These are phyloP conservation scores for Boletus semigastroideus DNA, from an alignment of 1,284 basidiomycete genomes.

Conservation along the genomic window DNA sequence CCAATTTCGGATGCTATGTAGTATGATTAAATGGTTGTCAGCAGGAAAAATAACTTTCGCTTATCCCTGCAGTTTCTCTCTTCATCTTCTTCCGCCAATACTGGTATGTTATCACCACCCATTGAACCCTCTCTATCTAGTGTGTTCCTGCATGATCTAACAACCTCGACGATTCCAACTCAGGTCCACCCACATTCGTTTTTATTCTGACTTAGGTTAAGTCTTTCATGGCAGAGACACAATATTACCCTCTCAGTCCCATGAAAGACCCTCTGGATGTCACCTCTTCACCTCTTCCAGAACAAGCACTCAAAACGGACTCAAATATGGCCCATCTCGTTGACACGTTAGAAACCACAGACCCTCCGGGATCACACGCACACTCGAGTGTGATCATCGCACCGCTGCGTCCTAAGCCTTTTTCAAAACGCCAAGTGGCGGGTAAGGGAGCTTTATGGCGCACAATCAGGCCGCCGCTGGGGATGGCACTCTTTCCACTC, in stretches of 20 bases:
- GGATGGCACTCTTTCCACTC: conserved; percentile 26
- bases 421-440: background rate
- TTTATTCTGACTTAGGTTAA: background rate
- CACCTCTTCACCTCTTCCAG: background rate
- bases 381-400: conserved; percentile 6
- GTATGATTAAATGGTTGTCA: no score
- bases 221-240: conserved; percentile 16
- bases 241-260: conserved; percentile 19
- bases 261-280: conserved; percentile 8
- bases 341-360: background rate
- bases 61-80: no score
- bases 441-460: conserved; percentile 6
- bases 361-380: background rate
- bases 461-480: conserved; percentile 6
- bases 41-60: no score
- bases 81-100: no score
- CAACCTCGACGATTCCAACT: no score
- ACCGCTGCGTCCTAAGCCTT: conserved; percentile 3
- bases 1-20: no score
- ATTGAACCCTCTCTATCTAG: no score
- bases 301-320: background rate
- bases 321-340: background rate
- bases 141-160: no score
- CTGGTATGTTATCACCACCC: no score
- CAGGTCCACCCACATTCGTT: conserved; percentile 12